Base-by-base conservation (phyloP, 2,329 filamentous ascomycete species). In the Conoideocrella luteorostrata region DNA sequence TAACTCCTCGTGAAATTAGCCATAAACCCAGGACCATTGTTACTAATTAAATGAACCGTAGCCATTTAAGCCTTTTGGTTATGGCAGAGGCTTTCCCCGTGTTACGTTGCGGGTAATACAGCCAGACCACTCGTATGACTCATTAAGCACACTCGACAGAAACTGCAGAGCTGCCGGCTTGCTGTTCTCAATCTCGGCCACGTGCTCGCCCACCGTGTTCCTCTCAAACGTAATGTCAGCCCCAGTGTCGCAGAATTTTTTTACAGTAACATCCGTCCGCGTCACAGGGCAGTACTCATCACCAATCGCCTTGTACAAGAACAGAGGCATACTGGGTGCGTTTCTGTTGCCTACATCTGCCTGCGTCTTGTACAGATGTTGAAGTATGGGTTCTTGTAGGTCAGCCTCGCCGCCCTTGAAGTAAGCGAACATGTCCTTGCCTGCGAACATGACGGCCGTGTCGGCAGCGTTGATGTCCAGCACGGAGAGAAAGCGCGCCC, bases 221-320 rank as follows among this genome's bases (percentile, higher is more conserved):
- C 69, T 59, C 39, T 69, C 59, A 44, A 71, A 75, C 2, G 60
- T 54, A 7, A 76, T 64, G 4, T 62, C 62, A 0, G 61, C 67
- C 3, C 67, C 67, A 4, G 52, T 56, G 0, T 43, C 48, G 43
- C 71, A 75, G 32, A 69, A 71, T 13, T 54, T 55, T 0, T 60
- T 40, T 0, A 74, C 60, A 7, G 74, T 54, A 0, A 43, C 55
- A 44, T 76, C 71, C 0, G 68, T 75, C 17, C 68, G 65, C 2
- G 51, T 56, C 1, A 72, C 56, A 1, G 60, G 53, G 7, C 63
- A 68, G 39, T 72, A 56, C 42, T 75, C 65, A 29, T 78, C 73
- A 3, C 52, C 46, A 15, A 69, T 62, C 0, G 71, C 68, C 47
- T 77, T 76, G 55, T 77, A 76, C 3, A 72, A 53, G 47, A 71